These are phyloP conservation scores for Rhizopogon salebrosus DNA, from an alignment of 768 basidiomycete species.

Conservation along the genomic window DNA sequence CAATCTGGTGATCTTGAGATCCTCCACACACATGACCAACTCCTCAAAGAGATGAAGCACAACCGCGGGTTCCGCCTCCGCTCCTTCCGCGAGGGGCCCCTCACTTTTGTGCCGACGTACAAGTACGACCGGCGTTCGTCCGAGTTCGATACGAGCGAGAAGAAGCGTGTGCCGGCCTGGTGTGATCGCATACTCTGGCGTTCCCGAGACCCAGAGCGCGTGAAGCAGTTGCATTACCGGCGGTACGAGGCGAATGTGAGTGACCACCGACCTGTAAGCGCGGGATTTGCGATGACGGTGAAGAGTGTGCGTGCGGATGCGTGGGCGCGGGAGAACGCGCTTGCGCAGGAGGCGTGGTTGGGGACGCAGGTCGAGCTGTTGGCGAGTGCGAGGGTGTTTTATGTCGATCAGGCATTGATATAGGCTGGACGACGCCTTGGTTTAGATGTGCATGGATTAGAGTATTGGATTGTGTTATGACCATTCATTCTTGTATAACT, in stretches of 20 bases:
- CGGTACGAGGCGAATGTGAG: conserved; percentile 86
- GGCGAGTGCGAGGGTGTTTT: conserved; percentile 27
- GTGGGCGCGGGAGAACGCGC: conserved; percentile 50
- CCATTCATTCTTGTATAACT: background rate
- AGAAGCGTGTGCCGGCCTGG: conserved; percentile 89
- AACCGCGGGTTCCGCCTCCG: conserved; percentile 88
- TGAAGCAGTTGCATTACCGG: conserved; percentile 64
- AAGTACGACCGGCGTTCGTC: conserved; percentile 82
- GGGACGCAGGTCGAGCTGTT: conserved; percentile 27
- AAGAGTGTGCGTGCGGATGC: conserved; percentile 63
- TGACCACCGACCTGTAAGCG: conserved; percentile 87
- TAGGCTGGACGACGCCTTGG: conserved; percentile 6
- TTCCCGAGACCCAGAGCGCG: conserved; percentile 47
- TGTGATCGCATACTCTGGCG: conserved; percentile 92
- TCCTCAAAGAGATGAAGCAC: conserved; percentile 80
- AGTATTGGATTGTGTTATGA: background rate
- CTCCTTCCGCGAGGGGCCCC: conserved; percentile 74
- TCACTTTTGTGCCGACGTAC: conserved; percentile 88
- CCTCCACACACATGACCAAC: conserved; percentile 79
- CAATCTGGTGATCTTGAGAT: conserved; percentile 57
- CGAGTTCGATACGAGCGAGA: conserved; percentile 86
- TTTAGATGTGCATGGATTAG: background rate
- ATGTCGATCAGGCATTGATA: conserved; percentile 24
- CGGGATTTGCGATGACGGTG: conserved; percentile 67
- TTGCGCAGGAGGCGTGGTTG: conserved; percentile 54